Evolutionary conservation across 208 protist species (phyloP).

Genomic region (Leishmania turanica): DNA sequence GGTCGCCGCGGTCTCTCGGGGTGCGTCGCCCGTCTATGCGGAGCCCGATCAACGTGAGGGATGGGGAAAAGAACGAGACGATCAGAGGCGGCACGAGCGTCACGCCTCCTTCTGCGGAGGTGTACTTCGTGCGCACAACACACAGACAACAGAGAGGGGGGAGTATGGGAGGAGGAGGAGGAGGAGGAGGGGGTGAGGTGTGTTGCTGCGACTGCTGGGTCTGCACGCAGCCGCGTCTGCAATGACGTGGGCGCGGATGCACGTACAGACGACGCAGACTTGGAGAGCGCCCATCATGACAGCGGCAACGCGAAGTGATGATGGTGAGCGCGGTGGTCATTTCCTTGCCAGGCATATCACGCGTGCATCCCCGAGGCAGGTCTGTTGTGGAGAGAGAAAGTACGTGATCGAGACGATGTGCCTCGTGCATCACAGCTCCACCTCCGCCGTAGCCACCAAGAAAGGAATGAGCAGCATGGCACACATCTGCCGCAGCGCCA

Average conservation of each 20-base stretch:
- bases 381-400: background rate
- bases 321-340: background rate
- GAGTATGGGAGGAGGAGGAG: background rate
- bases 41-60: background rate
- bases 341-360: background rate
- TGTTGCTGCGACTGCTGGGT: background rate
- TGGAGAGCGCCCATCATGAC: background rate
- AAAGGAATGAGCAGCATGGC: conserved; percentile 25
- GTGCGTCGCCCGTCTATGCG: background rate
- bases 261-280: background rate
- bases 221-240: no score
- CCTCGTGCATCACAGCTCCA: conserved; percentile 6
- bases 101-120: background rate
- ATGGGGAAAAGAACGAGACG: no score
- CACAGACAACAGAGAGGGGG: background rate
- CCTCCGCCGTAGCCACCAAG: conserved; percentile 26
- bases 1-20: background rate
- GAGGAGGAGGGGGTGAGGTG: background rate
- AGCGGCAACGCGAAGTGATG: background rate
- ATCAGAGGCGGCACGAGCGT: background rate
- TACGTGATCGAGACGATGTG: background rate
- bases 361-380: background rate
- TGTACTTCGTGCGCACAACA: background rate
- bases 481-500: conserved; percentile 23
- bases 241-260: background rate